Percentiles rank a stretch among this genome's conserved stretches.
Conservation (phyloP, 2,329 filamentous ascomycete genomes). For the Hypoxylon sp. region DNA sequence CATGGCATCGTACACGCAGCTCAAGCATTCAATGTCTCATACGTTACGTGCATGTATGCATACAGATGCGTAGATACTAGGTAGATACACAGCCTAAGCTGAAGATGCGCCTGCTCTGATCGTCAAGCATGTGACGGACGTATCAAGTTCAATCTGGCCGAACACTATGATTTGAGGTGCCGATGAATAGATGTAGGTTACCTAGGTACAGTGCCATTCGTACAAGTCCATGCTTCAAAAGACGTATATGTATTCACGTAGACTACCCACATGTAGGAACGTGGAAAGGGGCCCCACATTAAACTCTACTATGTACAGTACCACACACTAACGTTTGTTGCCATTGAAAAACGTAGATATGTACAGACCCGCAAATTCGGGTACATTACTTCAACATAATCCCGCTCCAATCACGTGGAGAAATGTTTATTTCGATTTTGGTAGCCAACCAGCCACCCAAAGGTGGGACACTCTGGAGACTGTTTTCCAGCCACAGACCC, state of each 20-base stretch:
- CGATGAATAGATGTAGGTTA: too few relatives aligned
- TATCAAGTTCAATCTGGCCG: neutral
- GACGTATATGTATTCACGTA: too few relatives aligned
- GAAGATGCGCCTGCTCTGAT: neutral
- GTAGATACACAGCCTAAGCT: neutral
- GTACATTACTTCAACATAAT: neutral
- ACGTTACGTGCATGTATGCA: neutral
- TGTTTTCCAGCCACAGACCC: constrained; percentile 21
- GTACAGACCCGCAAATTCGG: neutral
- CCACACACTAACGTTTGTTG: too few relatives aligned
- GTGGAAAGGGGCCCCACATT: too few relatives aligned
- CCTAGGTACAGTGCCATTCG: neutral
- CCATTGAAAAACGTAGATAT: too few relatives aligned
- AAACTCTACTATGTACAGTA: too few relatives aligned
- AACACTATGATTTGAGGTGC: neutral
- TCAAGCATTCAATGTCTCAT: neutral
- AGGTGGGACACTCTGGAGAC: constrained; percentile 9
- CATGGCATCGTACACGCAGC: neutral
- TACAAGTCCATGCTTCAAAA: too few relatives aligned
- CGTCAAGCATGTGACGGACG: neutral
- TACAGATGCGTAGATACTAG: neutral
- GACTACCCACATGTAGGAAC: too few relatives aligned
- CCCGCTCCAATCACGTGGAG: neutral
- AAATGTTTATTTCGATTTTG: neutral
- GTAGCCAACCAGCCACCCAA: constrained; percentile 25